A percentile compares a stretch with the other conserved stretches of the same genome.
These are phyloP conservation scores for Colletotrichum sp. DNA, from an alignment of 2,329 filamentous ascomycete species.

Conservation along the genomic window DNA sequence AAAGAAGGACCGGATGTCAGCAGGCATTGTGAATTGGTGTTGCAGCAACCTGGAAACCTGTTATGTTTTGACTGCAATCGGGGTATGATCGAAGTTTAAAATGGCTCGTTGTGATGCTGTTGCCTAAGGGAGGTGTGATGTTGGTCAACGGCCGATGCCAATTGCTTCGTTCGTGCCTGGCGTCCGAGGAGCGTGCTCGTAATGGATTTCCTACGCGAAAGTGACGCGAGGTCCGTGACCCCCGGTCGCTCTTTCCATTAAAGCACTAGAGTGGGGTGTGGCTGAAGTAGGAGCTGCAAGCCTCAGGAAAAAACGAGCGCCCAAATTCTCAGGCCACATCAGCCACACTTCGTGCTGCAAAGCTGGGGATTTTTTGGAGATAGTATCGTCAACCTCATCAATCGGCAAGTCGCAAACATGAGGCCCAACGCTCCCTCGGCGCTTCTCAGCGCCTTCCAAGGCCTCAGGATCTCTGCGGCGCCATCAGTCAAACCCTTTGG, in stretches of 20 bases:
- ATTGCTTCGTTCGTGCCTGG: slow-evolving; percentile 5
- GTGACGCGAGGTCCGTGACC: slow-evolving; percentile 50
- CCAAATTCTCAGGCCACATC: slow-evolving; percentile 27
- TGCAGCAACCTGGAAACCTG: neutral
- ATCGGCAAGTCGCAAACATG: slow-evolving; percentile 45
- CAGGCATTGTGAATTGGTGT: slow-evolving; percentile 62
- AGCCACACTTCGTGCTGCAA: slow-evolving; percentile 11
- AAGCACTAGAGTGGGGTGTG: neutral
- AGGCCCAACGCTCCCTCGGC: slow-evolving; percentile 47
- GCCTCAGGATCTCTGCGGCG: slow-evolving; percentile 50
- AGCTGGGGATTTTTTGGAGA: slow-evolving; percentile 35
- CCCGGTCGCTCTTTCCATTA: neutral
- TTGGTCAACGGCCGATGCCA: neutral
- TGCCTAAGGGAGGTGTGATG: neutral
- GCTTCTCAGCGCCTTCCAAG: slow-evolving; percentile 56
- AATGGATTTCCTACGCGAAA: slow-evolving; percentile 39
- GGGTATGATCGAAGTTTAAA: neutral
- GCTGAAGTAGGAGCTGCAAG: slow-evolving; percentile 24
- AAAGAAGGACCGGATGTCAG: slow-evolving; percentile 91
- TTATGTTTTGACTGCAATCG: neutral
- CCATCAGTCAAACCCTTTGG: slow-evolving; percentile 43
- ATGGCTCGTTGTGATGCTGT: neutral
- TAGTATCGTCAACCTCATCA: slow-evolving; percentile 25
- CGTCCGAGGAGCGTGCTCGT: slow-evolving; percentile 1
- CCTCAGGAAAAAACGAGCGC: neutral